Percentiles rank a stretch among this genome's conserved stretches.
These are phyloP conservation scores for Fennellomyces sp. DNA, from an alignment of 371 early-diverging fungal genomes.

Conservation along the genomic window DNA sequence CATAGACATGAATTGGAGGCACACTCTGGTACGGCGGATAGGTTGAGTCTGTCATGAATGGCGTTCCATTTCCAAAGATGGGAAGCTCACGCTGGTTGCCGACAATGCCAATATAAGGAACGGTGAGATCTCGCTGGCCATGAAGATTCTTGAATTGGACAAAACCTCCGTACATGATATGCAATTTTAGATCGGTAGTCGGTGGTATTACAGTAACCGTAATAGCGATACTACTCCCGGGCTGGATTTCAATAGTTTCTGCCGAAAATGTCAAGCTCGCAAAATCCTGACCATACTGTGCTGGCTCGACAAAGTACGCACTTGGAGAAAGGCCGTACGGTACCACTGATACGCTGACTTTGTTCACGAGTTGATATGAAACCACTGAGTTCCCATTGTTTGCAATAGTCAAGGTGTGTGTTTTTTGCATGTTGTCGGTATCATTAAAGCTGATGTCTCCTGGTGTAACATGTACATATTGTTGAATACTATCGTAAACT, in stretches of 20 bases:
- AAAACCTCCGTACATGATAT: constrained; percentile 35
- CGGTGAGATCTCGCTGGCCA: constrained; percentile 10
- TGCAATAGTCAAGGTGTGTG: constrained; percentile 49
- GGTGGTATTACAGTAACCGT: constrained; percentile 43
- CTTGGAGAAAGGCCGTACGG: constrained; percentile 26
- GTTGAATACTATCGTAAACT: constrained; percentile 54
- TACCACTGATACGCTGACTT: constrained; percentile 37
- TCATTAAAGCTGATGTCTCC: constrained; percentile 67
- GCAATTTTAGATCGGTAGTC: constrained; percentile 19
- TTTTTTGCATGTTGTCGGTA: constrained; percentile 39
- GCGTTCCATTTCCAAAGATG: constrained; percentile 11
- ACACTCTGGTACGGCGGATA: too few species aligned
- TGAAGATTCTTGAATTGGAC: constrained; percentile 20
- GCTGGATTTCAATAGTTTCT: constrained; percentile 27
- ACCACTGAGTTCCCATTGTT: constrained; percentile 54
- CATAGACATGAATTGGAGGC: too few species aligned
- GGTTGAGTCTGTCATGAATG: too few species aligned
- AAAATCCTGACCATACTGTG: constrained; percentile 9
- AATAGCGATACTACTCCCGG: constrained; percentile 41
- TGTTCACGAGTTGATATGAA: constrained; percentile 49
- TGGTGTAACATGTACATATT: constrained; percentile 57
- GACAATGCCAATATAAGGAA: constrained; percentile 60
- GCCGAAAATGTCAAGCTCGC: constrained; percentile 31
- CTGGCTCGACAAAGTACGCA: constrained; percentile 12
- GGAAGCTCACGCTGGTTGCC: constrained; percentile 44